Percentiles rank a stretch among this genome's conserved stretches.
These are phyloP conservation scores for Hygrocybe punicea DNA, from an alignment of 768 basidiomycete species.

Conservation along the genomic window DNA sequence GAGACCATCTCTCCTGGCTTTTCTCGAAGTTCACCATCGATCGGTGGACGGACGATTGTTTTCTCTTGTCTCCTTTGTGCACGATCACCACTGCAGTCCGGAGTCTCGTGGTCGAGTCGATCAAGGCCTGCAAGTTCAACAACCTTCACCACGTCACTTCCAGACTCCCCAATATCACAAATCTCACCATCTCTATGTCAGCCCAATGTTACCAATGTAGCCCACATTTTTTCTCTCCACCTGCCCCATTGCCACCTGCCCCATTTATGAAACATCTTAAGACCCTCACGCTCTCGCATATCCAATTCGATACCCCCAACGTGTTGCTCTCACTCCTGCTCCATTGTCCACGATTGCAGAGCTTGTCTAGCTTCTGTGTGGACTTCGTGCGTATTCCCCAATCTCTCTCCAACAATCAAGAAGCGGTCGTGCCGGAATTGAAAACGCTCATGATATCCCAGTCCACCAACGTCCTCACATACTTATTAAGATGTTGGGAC, in stretches of 20 bases:
- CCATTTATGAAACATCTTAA: neutral
- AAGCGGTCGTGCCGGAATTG: neutral
- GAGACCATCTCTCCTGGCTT: neutral
- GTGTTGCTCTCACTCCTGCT: neutral
- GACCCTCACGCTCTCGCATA: neutral
- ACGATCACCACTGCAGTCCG: neutral
- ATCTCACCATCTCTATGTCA: neutral
- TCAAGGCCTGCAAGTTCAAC: neutral
- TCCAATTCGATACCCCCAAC: neutral
- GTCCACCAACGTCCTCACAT: neutral
- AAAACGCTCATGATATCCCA: neutral
- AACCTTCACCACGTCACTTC: neutral
- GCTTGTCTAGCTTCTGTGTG: neutral
- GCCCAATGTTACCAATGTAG: neutral
- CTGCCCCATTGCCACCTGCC: neutral
- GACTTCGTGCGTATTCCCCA: neutral
- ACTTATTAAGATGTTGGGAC: neutral
- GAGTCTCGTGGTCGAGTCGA: neutral
- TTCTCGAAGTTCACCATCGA: neutral
- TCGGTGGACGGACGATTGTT: neutral
- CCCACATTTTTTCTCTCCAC: neutral
- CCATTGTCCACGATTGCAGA: neutral
- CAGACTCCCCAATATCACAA: neutral
- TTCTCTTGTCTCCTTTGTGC: neutral
- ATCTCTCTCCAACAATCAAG: neutral